Conservation (phyloP, 1,284 basidiomycete species). For the Hypsizygus ulmarius region DNA sequence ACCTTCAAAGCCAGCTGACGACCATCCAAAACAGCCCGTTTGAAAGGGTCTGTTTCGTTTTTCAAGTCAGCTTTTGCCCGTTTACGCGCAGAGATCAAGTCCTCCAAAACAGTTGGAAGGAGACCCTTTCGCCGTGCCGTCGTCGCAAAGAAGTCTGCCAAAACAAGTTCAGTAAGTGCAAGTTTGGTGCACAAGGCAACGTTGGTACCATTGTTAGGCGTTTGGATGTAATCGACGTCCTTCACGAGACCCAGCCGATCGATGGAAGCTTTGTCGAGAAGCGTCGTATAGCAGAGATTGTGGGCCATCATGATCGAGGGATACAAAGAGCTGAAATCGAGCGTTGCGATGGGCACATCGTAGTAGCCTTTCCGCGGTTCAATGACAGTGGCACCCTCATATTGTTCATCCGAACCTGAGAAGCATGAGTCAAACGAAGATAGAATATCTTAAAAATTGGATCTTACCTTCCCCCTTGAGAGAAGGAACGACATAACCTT, state of each 20-base stretch:
- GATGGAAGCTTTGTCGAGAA: constrained; percentile 76
- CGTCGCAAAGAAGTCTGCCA: constrained; percentile 80
- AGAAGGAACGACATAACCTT: constrained; percentile 84
- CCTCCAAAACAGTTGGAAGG: constrained; percentile 88
- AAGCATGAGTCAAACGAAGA: background rate
- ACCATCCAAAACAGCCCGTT: constrained; percentile 91
- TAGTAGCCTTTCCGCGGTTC: constrained; percentile 94
- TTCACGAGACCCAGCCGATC: constrained; percentile 76
- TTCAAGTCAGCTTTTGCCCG: constrained; percentile 92
- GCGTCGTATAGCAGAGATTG: constrained; percentile 93
- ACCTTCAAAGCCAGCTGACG: constrained; percentile 93
- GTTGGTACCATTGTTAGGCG: constrained; percentile 83
- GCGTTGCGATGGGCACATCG: constrained; percentile 90
- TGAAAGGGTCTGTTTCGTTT: constrained; percentile 93
- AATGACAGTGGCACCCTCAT: constrained; percentile 96
- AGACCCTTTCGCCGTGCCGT: constrained; percentile 77
- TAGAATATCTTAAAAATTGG: background rate
- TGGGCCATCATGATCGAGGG: constrained; percentile 99
- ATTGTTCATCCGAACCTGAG: constrained; percentile 86
- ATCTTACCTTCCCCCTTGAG: constrained; percentile 75
- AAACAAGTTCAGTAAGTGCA: background rate
- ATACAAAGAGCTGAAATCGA: constrained; percentile 96
- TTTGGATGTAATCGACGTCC: constrained; percentile 86
- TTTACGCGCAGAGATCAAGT: constrained; percentile 88
- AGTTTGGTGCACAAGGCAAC: background rate